Evolutionary conservation across 306 rosid species (phyloP).

Genomic region (Sesbania bispinosa): DNA sequence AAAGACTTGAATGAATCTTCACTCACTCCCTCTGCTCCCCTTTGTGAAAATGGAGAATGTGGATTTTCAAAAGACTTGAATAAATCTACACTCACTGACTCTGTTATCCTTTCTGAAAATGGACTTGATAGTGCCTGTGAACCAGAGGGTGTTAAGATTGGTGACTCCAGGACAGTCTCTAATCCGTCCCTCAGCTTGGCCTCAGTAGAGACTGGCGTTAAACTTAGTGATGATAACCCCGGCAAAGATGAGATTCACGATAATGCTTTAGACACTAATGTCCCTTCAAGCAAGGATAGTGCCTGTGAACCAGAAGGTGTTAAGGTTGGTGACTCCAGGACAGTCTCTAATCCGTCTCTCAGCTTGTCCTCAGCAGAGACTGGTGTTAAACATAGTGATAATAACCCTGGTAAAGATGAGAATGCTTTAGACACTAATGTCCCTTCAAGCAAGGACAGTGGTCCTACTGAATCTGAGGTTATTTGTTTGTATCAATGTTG

Average conservation of each 20-base stretch:
- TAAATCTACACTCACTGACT: constrained; percentile 25
- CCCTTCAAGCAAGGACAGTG: constrained; percentile 33
- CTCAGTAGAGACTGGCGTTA: constrained; percentile 25
- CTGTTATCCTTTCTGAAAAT: constrained; percentile 28
- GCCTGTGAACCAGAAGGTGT: constrained; percentile 24
- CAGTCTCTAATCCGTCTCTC: constrained; percentile 18
- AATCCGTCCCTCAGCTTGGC: constrained; percentile 14
- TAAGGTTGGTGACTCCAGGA: constrained; percentile 22
- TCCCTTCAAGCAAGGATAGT: too few species aligned
- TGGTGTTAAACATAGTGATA: constrained; percentile 22
- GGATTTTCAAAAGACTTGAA: constrained; percentile 29
- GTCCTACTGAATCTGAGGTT: constrained; percentile 34
- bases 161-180: constrained; percentile 23
- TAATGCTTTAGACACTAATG: constrained; percentile 23
- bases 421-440: constrained; percentile 18
- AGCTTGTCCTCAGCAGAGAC: constrained; percentile 25
- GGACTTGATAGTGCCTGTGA: constrained; percentile 27
- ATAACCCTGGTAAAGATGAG: constrained; percentile 21
- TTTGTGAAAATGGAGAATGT: constrained; percentile 18
- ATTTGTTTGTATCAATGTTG: constrained; percentile 75
- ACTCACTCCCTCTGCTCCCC: constrained; percentile 19
- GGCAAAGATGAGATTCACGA: constrained; percentile 27
- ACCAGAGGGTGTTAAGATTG: constrained; percentile 26
- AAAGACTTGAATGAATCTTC: constrained; percentile 31
- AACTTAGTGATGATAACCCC: constrained; percentile 18